Evolutionary conservation across 305 asterid genomes (phyloP).

Genomic region (Fraxinus sp.): DNA sequence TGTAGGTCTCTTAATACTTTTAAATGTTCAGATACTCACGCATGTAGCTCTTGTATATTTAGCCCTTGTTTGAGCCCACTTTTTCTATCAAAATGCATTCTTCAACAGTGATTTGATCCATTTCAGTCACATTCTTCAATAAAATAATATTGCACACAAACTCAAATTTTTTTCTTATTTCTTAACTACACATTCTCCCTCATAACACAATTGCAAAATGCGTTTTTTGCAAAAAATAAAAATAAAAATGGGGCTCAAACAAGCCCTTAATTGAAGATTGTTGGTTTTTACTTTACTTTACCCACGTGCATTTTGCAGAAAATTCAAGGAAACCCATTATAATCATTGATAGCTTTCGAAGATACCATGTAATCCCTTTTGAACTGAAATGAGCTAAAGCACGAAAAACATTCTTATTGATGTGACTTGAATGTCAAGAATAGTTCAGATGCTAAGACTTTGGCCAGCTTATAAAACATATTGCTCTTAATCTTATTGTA

Average conservation of each 20-base stretch:
- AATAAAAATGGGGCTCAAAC: too few relatives aligned
- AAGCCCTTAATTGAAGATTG: not conserved
- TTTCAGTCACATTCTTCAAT: not conserved
- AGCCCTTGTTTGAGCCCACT: not conserved
- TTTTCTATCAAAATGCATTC: not conserved
- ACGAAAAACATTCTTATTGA: not conserved
- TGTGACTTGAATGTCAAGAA: not conserved
- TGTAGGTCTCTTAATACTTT: not conserved
- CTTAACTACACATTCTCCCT: not conserved
- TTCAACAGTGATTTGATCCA: not conserved
- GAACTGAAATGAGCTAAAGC: not conserved
- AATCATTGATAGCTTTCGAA: not conserved
- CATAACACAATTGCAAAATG: not conserved
- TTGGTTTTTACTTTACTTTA: not conserved
- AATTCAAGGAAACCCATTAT: not conserved
- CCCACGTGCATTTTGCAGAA: not conserved
- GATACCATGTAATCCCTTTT: not conserved
- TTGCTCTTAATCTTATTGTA: not conserved
- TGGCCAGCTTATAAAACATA: not conserved
- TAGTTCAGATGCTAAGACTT: conserved; percentile 1
- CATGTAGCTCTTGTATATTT: not conserved
- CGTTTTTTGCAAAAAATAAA: too few relatives aligned
- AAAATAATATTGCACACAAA: not conserved
- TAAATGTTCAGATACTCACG: not conserved
- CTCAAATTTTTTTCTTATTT: not conserved